These are phyloP conservation scores for Citrullus colocynthis DNA, from an alignment of 306 rosid genomes.

Conservation along the genomic window DNA sequence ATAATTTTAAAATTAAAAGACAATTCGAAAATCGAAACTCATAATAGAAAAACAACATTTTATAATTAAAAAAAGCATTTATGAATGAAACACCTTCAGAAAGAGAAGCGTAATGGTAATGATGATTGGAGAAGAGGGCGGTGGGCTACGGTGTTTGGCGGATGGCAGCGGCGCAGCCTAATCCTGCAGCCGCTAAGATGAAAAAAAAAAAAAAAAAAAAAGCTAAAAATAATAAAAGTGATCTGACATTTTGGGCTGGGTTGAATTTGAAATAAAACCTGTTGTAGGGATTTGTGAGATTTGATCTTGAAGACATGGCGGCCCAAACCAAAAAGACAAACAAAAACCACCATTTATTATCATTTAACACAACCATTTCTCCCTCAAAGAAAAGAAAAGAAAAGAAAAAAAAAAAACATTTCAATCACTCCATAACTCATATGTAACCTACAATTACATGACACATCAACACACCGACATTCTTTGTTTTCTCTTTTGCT, in stretches of 20 bases:
- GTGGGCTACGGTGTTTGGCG: not conserved
- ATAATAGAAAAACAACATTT: too few species aligned
- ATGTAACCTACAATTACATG: not conserved
- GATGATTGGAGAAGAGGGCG: slow-evolving; percentile 1
- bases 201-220: not conserved
- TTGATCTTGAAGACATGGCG: not conserved
- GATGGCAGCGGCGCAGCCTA: slow-evolving; percentile 7
- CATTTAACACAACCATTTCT: not conserved
- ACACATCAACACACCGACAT: not conserved
- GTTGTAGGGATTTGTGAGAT: not conserved
- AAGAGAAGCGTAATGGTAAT: not conserved
- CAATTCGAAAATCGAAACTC: too few species aligned
- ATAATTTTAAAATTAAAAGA: too few species aligned
- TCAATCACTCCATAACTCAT: not conserved
- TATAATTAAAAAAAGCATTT: not conserved
- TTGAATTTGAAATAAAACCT: not conserved
- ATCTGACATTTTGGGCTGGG: slow-evolving; percentile 3
- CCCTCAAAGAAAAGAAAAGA: too few species aligned
- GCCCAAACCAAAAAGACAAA: not conserved
- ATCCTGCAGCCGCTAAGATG: not conserved
- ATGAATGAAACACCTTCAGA: not conserved
- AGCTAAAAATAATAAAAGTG: not conserved
- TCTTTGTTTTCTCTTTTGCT: not conserved
- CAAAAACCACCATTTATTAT: too few species aligned
- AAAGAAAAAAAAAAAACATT: too few species aligned